Evolutionary conservation across 495 filamentous ascomycete genomes (phyloP).

Genomic region (Podospora comata): DNA sequence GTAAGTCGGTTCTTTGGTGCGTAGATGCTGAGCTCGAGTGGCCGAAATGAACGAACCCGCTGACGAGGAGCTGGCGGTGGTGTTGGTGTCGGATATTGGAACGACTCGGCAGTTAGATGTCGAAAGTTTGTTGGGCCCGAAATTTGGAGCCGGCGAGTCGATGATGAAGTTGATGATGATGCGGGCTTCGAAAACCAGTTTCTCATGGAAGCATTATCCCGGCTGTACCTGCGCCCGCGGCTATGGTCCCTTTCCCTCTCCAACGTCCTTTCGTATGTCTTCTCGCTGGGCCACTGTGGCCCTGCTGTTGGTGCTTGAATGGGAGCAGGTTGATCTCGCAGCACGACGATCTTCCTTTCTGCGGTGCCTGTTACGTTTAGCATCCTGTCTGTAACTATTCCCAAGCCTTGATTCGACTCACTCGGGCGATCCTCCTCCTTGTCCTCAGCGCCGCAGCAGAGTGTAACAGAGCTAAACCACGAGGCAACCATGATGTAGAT

Average conservation of each 20-base stretch:
- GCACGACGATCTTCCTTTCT: conserved; percentile 33
- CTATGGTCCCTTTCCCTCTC: conserved; percentile 35
- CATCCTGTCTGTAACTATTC: neutral
- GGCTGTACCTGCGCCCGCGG: conserved; percentile 31
- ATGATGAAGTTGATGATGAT: conserved; percentile 26
- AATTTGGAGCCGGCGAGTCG: conserved; percentile 44
- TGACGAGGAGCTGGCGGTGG: conserved; percentile 20
- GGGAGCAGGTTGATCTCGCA: conserved; percentile 41
- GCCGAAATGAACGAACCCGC: conserved; percentile 54
- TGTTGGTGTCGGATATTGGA: conserved; percentile 36
- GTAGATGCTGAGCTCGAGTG: conserved; percentile 75
- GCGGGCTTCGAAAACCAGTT: conserved; percentile 27
- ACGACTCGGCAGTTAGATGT: conserved; percentile 48
- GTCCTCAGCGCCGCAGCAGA: conserved; percentile 39
- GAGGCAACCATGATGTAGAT: conserved; percentile 39
- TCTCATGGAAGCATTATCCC: conserved; percentile 34
- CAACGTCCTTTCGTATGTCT: conserved; percentile 28
- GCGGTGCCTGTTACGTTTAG: conserved; percentile 6
- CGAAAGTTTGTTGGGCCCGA: conserved; percentile 50
- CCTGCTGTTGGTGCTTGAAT: conserved; percentile 35
- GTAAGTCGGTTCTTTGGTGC: conserved; percentile 64
- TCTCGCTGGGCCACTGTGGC: conserved; percentile 30
- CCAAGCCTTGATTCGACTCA: conserved; percentile 21
- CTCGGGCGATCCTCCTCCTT: conserved; percentile 35
- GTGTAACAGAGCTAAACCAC: conserved; percentile 38